Percentiles rank a stretch among this genome's conserved stretches.
Conservation (phyloP, 495 filamentous ascomycete genomes). For the Aspergillus coremiiformis region DNA sequence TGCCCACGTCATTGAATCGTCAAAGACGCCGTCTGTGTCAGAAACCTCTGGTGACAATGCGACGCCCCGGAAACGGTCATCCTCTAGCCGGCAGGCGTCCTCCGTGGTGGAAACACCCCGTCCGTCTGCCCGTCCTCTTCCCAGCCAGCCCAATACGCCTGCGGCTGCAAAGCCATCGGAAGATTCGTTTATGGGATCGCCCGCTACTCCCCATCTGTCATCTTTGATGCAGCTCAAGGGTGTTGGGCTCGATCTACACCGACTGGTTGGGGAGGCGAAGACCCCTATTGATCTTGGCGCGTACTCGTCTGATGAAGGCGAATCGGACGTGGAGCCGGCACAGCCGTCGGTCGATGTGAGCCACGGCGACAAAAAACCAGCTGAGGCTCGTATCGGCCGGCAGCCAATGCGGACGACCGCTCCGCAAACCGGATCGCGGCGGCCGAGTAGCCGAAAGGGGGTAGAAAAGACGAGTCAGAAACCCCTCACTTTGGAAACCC, state of each 20-base stretch:
- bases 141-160: constrained; percentile 5
- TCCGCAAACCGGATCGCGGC: constrained; percentile 45
- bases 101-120: constrained; percentile 29
- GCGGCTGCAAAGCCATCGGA: constrained; percentile 13
- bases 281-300: constrained; percentile 20
- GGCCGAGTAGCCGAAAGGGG: constrained; percentile 51
- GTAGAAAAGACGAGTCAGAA: constrained; percentile 26
- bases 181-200: constrained; percentile 42
- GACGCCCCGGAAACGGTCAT: constrained; percentile 21
- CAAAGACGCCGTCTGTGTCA: constrained; percentile 37
- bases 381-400: constrained; percentile 21
- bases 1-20: constrained; percentile 49
- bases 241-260: constrained; percentile 53
- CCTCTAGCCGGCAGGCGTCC: constrained; percentile 9
- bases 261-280: constrained; percentile 36
- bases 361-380: constrained; percentile 11
- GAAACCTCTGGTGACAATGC: constrained; percentile 26
- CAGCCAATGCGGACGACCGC: constrained; percentile 53
- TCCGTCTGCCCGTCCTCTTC: constrained; percentile 6
- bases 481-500: constrained; percentile 22
- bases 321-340: constrained; percentile 20
- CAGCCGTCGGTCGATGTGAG: constrained; percentile 7
- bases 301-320: constrained; percentile 23
- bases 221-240: constrained; percentile 59
- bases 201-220: constrained; percentile 70